Evolutionary conservation across 805 yeast species (phyloP).

Genomic region (Candida xiaguanensis): DNA sequence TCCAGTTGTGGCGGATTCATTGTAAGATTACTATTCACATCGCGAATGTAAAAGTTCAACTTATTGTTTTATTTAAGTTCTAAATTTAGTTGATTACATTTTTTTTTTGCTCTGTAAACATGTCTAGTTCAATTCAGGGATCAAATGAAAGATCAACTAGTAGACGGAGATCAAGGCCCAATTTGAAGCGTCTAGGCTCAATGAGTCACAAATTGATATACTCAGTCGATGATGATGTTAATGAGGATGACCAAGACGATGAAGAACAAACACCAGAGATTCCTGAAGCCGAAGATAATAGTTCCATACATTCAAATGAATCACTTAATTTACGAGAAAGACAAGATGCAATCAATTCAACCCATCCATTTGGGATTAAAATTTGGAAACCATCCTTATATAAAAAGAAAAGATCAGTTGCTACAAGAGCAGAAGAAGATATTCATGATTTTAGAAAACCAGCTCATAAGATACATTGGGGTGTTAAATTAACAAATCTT

Average conservation of each 20-base stretch:
- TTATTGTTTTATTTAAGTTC: too few relatives aligned
- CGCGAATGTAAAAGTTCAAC: too few relatives aligned
- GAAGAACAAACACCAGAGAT: slow-evolving; percentile 30
- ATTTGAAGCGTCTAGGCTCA: slow-evolving; percentile 22
- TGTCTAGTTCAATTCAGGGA: slow-evolving; percentile 4
- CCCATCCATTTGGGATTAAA: slow-evolving; percentile 97
- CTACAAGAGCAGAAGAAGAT: slow-evolving; percentile 86
- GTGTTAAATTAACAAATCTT: slow-evolving; percentile 63
- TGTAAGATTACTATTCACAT: too few relatives aligned
- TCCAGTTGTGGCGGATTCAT: too few relatives aligned
- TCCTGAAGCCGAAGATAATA: slow-evolving; percentile 36
- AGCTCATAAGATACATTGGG: slow-evolving; percentile 51
- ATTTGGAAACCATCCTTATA: slow-evolving; percentile 98
- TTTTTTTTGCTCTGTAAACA: slow-evolving; percentile 1
- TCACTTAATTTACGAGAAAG: slow-evolving; percentile 86
- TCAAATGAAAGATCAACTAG: slow-evolving; percentile 3
- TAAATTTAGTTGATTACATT: not conserved
- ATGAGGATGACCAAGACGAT: slow-evolving; percentile 49
- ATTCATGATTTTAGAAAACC: slow-evolving; percentile 67
- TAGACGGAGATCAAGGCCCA: slow-evolving; percentile 20
- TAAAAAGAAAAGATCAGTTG: slow-evolving; percentile 89
- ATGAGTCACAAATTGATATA: slow-evolving; percentile 41
- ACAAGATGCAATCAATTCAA: slow-evolving; percentile 92
- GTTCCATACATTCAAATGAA: slow-evolving; percentile 44
- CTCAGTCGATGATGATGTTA: slow-evolving; percentile 79